phyloP scores from a whole-genome alignment of 805 yeast genomes.

The Phaffomyces thermotolerans region DNA sequence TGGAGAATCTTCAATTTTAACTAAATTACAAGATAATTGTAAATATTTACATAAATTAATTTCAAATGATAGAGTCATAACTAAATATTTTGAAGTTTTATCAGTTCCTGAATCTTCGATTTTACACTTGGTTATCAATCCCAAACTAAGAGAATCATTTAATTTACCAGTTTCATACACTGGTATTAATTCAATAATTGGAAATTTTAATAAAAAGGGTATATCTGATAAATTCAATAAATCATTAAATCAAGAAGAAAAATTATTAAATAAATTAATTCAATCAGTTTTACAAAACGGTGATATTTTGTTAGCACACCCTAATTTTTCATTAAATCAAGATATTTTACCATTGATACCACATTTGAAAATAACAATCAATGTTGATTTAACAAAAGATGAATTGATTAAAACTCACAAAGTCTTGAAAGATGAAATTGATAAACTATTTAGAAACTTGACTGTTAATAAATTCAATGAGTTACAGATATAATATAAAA shows the following conservation, averaged over 20 bases:
- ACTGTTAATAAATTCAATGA: constrained; percentile 3
- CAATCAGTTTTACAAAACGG: constrained; percentile 45
- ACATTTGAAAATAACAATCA: constrained; percentile 45
- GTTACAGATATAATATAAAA: background rate
- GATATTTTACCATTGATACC: constrained; percentile 68
- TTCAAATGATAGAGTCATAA: constrained; percentile 28
- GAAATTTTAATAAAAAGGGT: constrained; percentile 25
- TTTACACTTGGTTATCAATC: constrained; percentile 54
- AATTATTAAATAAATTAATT: constrained; percentile 59
- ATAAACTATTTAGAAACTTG: constrained; percentile 13
- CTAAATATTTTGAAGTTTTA: constrained; percentile 39
- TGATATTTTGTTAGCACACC: constrained; percentile 53
- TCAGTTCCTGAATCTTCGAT: constrained; percentile 61
- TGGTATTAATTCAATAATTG: constrained; percentile 23
- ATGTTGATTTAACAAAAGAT: constrained; percentile 35
- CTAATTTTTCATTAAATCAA: constrained; percentile 57
- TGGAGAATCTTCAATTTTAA: constrained; percentile 31
- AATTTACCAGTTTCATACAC: constrained; percentile 36
- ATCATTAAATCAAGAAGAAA: constrained; percentile 41
- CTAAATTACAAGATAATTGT: constrained; percentile 34
- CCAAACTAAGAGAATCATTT: constrained; percentile 35
- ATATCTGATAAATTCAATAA: constrained; percentile 27
- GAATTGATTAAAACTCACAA: constrained; percentile 40
- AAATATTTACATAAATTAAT: constrained; percentile 34
- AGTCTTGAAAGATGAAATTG: constrained; percentile 27